These are phyloP conservation scores for Codiaeum variegatum DNA, from an alignment of 441 rosid genomes.

Conservation along the genomic window DNA sequence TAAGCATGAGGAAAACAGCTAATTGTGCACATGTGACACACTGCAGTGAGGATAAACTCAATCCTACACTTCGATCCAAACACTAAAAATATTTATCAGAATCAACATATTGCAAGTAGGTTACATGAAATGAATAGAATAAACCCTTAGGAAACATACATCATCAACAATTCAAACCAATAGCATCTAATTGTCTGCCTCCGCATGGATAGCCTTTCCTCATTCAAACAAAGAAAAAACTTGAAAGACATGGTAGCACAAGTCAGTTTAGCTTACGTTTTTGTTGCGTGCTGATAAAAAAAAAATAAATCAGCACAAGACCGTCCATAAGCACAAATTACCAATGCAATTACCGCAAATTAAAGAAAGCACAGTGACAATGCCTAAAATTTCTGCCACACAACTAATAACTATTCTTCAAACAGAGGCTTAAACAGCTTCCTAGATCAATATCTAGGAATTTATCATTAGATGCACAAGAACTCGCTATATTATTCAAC, in stretches of 20 bases:
- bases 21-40: not conserved
- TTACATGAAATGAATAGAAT: not conserved
- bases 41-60: not conserved
- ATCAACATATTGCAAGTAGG: not conserved
- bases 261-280: constrained; percentile 38
- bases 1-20: not conserved
- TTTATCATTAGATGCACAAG: no score
- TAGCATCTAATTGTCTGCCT: constrained; percentile 16
- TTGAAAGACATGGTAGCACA: constrained; percentile 16
- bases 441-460: no score
- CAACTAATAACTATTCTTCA: constrained; percentile 8
- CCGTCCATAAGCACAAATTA: constrained; percentile 34
- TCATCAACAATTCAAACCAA: not conserved
- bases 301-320: constrained; percentile 34
- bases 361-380: not conserved
- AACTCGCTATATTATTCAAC: no score
- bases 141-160: not conserved
- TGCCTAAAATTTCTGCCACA: not conserved
- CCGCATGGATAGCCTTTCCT: constrained; percentile 22
- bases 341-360: not conserved
- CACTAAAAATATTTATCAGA: not conserved
- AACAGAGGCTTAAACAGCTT: no score
- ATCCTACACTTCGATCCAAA: not conserved
- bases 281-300: constrained; percentile 37
- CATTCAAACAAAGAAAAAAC: constrained; percentile 14